Base-by-base conservation (phyloP, 371 early-diverging fungal genomes). In the Mortierella sp. region DNA sequence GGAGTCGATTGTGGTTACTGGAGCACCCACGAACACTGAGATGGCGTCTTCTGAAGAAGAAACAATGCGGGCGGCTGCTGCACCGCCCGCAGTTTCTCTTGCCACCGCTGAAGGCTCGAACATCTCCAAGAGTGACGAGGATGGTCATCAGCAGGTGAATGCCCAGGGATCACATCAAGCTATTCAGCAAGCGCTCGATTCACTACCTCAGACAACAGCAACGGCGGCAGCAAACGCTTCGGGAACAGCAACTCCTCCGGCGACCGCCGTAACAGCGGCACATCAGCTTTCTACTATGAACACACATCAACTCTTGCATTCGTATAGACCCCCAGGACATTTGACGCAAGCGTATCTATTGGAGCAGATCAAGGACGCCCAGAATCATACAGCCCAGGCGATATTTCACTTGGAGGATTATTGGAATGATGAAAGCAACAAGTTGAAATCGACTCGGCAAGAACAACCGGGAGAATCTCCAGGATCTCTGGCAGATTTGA, bases 281-380 rank as follows among this genome's bases (percentile, higher is more conserved):
- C 47, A 30, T 23, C 56, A 51, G 0, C 72, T 58, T 1, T n/a
- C 18, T 18, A 3, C 18, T 18, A 3, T 50, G 48, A 64, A 52
- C 26, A 27, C 69, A 30, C 65, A 58, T 41, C 78, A 69, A 12
- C 42, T 69, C 21, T 9, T 62, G 34, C 41, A 61, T 43, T 58
- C 73, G 1, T 61, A 72, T 49, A 27, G 65, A 47, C 55, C 78
- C 0, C 78, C 78, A 4, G 78, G 78, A 1, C 70, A 69, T 53
- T 30, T 69, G 46, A 76, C 78, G 3, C 78, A 66, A 41, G 70
- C 78, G 14, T 76, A 76, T 54, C 52, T 70, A 6, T 24, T 76
- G 66, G 78, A 76, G 43, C 78, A 76, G 39, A 48, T 76, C 19
- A 61, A 62, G 55, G 78, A 76, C 62, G 70, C 70, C 2, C 78